These are phyloP conservation scores for Aspergillus sp. DNA, from an alignment of 2,329 filamentous ascomycete genomes.

Conservation along the genomic window DNA sequence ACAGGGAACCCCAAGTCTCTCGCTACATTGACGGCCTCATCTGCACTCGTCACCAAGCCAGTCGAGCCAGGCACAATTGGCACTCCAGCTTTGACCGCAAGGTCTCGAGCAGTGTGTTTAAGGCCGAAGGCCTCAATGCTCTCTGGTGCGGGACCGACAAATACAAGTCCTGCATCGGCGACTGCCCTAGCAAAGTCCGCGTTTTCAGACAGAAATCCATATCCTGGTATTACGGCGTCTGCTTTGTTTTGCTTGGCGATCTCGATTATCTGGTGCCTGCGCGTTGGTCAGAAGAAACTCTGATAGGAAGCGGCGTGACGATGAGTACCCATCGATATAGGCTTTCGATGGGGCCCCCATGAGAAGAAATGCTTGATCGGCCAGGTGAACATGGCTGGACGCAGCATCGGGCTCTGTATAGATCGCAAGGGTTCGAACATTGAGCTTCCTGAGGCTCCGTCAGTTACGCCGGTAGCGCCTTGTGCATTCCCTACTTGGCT, in stretches of 20 bases:
- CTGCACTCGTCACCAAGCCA: conserved; percentile 21
- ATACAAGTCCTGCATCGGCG: conserved; percentile 29
- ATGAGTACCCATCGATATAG: conserved; percentile 46
- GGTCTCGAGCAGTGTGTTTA: background rate
- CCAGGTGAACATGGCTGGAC: conserved; percentile 54
- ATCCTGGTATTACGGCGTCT: conserved; percentile 56
- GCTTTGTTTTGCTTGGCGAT: conserved; percentile 51
- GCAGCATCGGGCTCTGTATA: conserved; percentile 57
- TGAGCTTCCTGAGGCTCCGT: conserved; percentile 33
- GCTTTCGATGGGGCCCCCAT: conserved; percentile 48
- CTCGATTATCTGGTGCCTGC: conserved; percentile 41
- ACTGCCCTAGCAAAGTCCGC: conserved; percentile 28
- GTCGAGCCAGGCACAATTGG: conserved; percentile 28
- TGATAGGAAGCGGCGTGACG: background rate
- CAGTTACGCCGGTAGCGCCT: background rate
- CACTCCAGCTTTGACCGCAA: conserved; percentile 48
- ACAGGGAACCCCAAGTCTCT: conserved; percentile 31
- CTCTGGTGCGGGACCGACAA: conserved; percentile 31
- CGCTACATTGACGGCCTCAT: conserved; percentile 20
- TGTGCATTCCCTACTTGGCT: conserved; percentile 36
- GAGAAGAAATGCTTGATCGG: conserved; percentile 54
- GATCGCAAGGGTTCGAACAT: conserved; percentile 55
- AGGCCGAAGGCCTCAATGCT: conserved; percentile 31
- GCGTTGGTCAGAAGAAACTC: background rate
- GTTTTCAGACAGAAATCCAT: conserved; percentile 38